Base-by-base conservation (phyloP, 805 yeast species). In the Spathaspora passalidarum region DNA sequence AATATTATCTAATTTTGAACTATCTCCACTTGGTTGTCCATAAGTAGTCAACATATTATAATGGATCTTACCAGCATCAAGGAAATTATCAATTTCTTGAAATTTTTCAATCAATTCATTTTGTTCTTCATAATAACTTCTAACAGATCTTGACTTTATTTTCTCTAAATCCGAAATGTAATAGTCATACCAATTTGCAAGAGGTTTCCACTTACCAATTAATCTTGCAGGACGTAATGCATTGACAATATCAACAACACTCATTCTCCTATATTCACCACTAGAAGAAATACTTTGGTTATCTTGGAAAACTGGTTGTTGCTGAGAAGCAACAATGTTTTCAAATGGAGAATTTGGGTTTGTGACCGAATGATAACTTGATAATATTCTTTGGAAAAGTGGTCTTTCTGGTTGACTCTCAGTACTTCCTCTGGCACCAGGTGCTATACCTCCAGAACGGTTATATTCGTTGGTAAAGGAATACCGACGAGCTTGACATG, bases 21-120 rank as follows among this genome's bases (percentile, higher is more conserved):
- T 72, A 22, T 66, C 69, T 2, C 78, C 80, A 54, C 86, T 85
- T 38, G 68, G 72, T 23, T 66, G 70, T 3, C 78, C 80, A 54
- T 86, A 86, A 42, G 77, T 80, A 39, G 78, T 70, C 43, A 87
- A 72, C 82, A 86, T 82, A 38, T 76, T 69, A 48, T 75, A 73
- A 52, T 82, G 86, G 47, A 86, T 74, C 40, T 63, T 60, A 1
- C 90, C 90, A 3, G 88, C 78, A 56, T 85, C 94, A 39, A 86
- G 68, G 43, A 86, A 66, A 42, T 70, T 67, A 58, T 86, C 95
- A 20, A 86, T 79, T 47, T 79, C 84, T 32, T 61, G 60, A 55
- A 78, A 84, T 44, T 79, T 68, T 19, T 73, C 77, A 43, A 86
- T 79, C 43, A 81, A 58, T 36, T 71, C 78, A 59, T 86, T 86